Conservation (phyloP, 768 basidiomycete species). For the Lanmaoa rubissima region DNA sequence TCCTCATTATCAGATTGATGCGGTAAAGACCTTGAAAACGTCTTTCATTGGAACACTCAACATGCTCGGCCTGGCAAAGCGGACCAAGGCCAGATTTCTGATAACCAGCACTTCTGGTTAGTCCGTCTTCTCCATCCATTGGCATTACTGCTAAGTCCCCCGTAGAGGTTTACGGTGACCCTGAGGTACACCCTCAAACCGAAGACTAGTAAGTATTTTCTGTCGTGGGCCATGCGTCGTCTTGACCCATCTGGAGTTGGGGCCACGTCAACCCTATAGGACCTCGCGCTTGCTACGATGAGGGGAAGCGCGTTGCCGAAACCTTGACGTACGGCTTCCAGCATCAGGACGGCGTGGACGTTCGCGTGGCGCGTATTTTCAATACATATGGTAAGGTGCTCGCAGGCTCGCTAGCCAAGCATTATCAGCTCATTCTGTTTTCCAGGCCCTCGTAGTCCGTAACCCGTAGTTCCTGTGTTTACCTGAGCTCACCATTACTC, state of each 20-base stretch:
- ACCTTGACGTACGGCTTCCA: constrained; percentile 96
- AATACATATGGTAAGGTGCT: constrained; percentile 75
- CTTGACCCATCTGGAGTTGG: constrained; percentile 57
- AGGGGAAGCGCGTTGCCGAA: constrained; percentile 99
- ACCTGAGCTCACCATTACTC: constrained; percentile 23
- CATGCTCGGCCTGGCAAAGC: constrained; percentile 98
- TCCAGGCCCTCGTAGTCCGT: constrained; percentile 62
- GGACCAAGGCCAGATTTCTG: constrained; percentile 95
- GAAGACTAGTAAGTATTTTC: constrained; percentile 80
- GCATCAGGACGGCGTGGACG: constrained; percentile 91
- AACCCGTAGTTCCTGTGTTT: constrained; percentile 33
- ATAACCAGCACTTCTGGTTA: constrained; percentile 92
- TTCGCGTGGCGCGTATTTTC: constrained; percentile 97
- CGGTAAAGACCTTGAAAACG: constrained; percentile 97
- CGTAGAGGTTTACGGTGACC: constrained; percentile 96
- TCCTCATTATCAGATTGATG: constrained; percentile 97
- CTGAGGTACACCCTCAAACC: constrained; percentile 94
- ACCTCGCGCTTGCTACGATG: constrained; percentile 98
- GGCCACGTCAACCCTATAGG: constrained; percentile 99
- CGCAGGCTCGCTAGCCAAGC: background rate
- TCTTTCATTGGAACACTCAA: constrained; percentile 98
- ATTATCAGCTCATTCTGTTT: background rate
- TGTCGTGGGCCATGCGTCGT: constrained; percentile 5
- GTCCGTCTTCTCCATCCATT: constrained; percentile 13
- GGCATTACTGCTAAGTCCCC: constrained; percentile 2